Evolutionary conservation across 305 asterid genomes (phyloP).

Genomic region (Solanum aculeatissimum): DNA sequence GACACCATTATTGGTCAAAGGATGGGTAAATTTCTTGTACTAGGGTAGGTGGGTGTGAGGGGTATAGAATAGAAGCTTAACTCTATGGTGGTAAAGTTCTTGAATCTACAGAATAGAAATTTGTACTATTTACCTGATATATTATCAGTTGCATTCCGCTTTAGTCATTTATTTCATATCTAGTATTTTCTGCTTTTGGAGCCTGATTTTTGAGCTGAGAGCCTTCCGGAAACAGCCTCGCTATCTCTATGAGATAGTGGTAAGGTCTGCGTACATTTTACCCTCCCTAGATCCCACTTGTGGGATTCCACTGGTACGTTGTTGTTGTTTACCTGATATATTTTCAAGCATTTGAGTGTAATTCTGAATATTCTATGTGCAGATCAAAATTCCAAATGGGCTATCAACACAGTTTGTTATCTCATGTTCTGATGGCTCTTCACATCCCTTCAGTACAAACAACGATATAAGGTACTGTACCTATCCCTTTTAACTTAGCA

Average conservation of each 20-base stretch:
- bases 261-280: no score
- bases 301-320: no score
- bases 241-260: no score
- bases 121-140: background rate
- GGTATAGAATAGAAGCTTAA: background rate
- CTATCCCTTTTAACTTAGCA: background rate
- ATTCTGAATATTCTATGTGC: constrained; percentile 10
- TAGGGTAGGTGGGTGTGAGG: background rate
- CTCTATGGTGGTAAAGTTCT: background rate
- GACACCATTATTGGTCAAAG: background rate
- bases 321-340: background rate
- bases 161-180: no score
- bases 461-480: constrained; percentile 58
- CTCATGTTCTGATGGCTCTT: constrained; percentile 61
- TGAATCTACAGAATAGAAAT: background rate
- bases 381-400: constrained; percentile 89
- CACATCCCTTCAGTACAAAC: constrained; percentile 72
- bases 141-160: no score
- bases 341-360: constrained; percentile 1
- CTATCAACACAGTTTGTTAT: constrained; percentile 74
- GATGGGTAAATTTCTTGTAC: background rate
- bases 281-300: no score
- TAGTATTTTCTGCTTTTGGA: no score
- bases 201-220: no score
- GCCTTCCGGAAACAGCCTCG: no score